Conservation (phyloP, 345 rosid species). For the Luvunga scandens region DNA sequence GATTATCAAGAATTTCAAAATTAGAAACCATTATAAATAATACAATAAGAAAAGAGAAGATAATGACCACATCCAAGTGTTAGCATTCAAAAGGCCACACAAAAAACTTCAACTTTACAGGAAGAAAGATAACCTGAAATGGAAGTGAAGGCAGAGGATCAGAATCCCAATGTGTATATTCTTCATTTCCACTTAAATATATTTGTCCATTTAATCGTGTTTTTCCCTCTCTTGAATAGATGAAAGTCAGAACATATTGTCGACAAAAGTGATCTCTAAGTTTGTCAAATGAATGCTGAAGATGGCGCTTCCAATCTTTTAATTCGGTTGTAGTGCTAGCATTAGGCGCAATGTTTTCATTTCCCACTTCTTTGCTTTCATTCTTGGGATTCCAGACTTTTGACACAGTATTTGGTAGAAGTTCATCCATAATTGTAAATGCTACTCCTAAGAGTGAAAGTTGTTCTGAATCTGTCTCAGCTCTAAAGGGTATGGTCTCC, state of each 20-base stretch:
- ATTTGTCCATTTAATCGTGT: slow-evolving; percentile 75
- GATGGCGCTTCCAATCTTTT: slow-evolving; percentile 87
- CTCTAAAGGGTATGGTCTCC: slow-evolving; percentile 65
- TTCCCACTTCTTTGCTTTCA: slow-evolving; percentile 44
- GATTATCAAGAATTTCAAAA: not conserved
- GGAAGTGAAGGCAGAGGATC: slow-evolving; percentile 88
- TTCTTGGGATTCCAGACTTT: slow-evolving; percentile 62
- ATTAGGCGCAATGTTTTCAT: slow-evolving; percentile 40
- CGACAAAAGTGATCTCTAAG: slow-evolving; percentile 90
- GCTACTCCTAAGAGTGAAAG: slow-evolving; percentile 93
- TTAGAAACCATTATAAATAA: not conserved
- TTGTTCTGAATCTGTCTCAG: slow-evolving; percentile 91
- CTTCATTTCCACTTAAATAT: slow-evolving; percentile 65
- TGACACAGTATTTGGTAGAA: slow-evolving; percentile 58
- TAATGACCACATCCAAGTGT: not conserved
- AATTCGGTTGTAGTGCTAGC: slow-evolving; percentile 54
- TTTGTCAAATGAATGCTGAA: slow-evolving; percentile 89
- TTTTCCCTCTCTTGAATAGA: slow-evolving; percentile 90
- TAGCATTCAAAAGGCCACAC: not conserved
- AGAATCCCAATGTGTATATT: slow-evolving; percentile 49
- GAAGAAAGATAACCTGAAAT: slow-evolving; percentile 65
- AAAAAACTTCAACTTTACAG: not conserved
- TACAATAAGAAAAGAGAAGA: not conserved
- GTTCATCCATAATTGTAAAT: slow-evolving; percentile 83
- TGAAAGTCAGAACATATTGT: slow-evolving; percentile 91